These are phyloP conservation scores for Boletus rubropictus DNA, from an alignment of 768 basidiomycete genomes.

Conservation along the genomic window DNA sequence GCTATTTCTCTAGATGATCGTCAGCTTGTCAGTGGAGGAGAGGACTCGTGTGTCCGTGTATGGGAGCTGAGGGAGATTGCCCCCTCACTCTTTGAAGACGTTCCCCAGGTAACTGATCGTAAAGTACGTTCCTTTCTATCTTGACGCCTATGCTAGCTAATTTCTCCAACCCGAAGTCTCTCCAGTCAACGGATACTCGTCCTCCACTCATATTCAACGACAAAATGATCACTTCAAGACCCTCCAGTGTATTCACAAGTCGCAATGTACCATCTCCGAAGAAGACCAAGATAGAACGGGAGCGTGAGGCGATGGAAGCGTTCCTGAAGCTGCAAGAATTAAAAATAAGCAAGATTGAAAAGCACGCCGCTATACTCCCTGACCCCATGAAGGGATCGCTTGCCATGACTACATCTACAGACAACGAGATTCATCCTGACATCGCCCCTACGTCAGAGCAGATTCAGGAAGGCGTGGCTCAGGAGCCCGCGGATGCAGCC, in stretches of 20 bases:
- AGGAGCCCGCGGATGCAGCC: constrained; percentile 34
- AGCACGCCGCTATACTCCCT: constrained; percentile 58
- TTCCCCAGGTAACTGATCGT: neutral
- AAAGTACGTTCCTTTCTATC: neutral
- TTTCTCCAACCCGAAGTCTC: neutral
- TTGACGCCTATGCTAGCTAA: neutral
- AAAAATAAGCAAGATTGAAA: constrained; percentile 54
- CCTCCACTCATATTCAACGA: too few species aligned
- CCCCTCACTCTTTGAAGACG: neutral
- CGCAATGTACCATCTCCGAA: constrained; percentile 66
- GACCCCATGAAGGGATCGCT: constrained; percentile 61
- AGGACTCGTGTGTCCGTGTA: neutral
- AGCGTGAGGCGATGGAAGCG: constrained; percentile 50
- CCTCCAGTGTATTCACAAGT: neutral
- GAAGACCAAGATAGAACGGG: constrained; percentile 67
- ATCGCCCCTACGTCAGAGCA: constrained; percentile 58
- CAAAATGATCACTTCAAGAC: neutral
- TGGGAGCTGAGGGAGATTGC: neutral
- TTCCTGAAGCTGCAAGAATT: constrained; percentile 36
- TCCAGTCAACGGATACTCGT: neutral
- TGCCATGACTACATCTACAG: constrained; percentile 39
- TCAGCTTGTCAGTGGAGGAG: neutral
- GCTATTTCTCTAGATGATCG: neutral
- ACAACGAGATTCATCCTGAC: constrained; percentile 38
- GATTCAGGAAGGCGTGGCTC: constrained; percentile 54